Conservation (phyloP, 2,329 filamentous ascomycete genomes). For the Ceratocystis ficicola region DNA sequence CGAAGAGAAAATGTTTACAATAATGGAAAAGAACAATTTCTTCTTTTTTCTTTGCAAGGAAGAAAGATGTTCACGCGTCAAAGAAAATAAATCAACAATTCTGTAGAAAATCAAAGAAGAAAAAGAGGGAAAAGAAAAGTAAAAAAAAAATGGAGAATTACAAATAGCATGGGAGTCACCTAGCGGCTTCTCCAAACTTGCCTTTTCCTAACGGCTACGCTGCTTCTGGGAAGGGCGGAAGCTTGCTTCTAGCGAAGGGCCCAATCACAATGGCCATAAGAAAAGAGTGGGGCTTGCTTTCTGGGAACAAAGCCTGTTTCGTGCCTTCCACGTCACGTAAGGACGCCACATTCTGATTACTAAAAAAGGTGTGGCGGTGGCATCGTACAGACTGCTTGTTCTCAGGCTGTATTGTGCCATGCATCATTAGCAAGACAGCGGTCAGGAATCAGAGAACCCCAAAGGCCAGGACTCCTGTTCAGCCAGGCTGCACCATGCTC, state of each 20-base stretch:
- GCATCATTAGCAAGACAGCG: too few relatives aligned
- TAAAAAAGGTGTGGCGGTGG: too few relatives aligned
- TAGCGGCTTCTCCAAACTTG: too few relatives aligned
- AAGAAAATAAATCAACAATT: neutral
- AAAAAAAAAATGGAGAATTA: constrained; percentile 5
- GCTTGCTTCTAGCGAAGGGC: neutral
- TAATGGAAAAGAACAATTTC: neutral
- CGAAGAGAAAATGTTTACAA: neutral
- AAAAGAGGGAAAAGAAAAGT: neutral
- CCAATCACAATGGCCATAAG: neutral
- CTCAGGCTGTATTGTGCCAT: too few relatives aligned
- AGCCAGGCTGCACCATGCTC: neutral
- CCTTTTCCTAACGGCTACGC: too few relatives aligned
- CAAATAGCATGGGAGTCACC: too few relatives aligned
- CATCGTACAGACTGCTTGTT: too few relatives aligned
- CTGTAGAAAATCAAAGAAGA: constrained; percentile 1
- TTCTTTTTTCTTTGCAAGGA: neutral
- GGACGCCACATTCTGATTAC: too few relatives aligned
- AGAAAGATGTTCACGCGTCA: neutral
- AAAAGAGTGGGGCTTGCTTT: neutral
- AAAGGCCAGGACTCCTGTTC: too few relatives aligned
- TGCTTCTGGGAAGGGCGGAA: too few relatives aligned
- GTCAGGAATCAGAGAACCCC: neutral
- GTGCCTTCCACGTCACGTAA: too few relatives aligned
- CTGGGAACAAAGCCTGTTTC: neutral